Conservation (phyloP, 352 stramenopile genomes). For the Phytopythium aichiense region DNA sequence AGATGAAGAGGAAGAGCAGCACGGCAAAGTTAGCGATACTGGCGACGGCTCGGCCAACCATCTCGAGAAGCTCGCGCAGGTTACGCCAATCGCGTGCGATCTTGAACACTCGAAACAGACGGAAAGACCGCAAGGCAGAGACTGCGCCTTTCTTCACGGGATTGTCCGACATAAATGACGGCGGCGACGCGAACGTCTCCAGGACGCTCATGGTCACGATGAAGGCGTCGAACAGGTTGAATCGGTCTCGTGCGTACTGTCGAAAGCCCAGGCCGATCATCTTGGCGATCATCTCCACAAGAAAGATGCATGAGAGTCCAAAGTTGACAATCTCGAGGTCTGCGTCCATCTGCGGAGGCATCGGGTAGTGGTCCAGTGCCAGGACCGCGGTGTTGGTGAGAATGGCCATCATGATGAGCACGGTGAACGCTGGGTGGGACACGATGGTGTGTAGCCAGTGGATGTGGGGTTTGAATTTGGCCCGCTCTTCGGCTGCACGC, state of each 20-base stretch:
- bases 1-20: constrained; percentile 94
- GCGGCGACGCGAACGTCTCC: constrained; percentile 60
- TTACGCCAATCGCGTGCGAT: constrained; percentile 91
- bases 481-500: constrained; percentile 20
- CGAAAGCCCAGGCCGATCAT: constrained; percentile 70
- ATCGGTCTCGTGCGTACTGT: constrained; percentile 69
- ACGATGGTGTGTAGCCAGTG: constrained; percentile 55
- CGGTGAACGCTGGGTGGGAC: constrained; percentile 49
- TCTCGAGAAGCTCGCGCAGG: constrained; percentile 88
- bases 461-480: constrained; percentile 24
- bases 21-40: constrained; percentile 94
- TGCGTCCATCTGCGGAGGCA: constrained; percentile 40
- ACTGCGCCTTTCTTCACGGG: constrained; percentile 53
- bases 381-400: constrained; percentile 83
- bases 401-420: constrained; percentile 73
- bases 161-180: constrained; percentile 63
- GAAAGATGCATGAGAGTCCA: constrained; percentile 65
- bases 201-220: constrained; percentile 79
- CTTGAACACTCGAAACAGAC: constrained; percentile 93
- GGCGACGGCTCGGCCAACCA: constrained; percentile 88
- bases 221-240: constrained; percentile 86
- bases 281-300: constrained; percentile 81
- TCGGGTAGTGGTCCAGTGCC: constrained; percentile 78
- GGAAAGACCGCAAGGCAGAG: constrained; percentile 86
- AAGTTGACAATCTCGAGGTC: constrained; percentile 82